A percentile compares a stretch with the other conserved stretches of the same genome.
These are phyloP conservation scores for Lodderomyces metapsilosis DNA, from an alignment of 1,139 yeast genomes.

Conservation along the genomic window DNA sequence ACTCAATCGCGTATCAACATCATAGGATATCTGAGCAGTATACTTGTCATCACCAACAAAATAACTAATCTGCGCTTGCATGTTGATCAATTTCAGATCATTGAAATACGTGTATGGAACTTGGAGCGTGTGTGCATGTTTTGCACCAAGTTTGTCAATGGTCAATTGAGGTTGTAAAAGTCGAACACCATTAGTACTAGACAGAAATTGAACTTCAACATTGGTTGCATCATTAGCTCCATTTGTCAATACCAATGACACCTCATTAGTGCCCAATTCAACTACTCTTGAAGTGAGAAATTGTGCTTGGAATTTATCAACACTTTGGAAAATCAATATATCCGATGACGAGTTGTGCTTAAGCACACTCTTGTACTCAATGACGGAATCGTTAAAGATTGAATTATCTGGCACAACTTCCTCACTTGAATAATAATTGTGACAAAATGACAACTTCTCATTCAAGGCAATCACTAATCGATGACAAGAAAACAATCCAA, in stretches of 20 bases:
- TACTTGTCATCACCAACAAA: constrained; percentile 19
- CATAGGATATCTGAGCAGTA: constrained; percentile 24
- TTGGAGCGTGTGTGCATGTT: constrained; percentile 5
- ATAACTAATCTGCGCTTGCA: constrained; percentile 35
- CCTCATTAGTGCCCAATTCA: constrained; percentile 22
- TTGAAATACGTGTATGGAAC: constrained; percentile 11
- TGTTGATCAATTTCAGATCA: constrained; percentile 26
- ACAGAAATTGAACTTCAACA: constrained; percentile 16
- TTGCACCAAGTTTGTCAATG: constrained; percentile 21
- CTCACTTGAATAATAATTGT: constrained; percentile 10
- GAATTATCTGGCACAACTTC: constrained; percentile 9
- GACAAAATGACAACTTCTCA: constrained; percentile 19
- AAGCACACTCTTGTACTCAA: constrained; percentile 7
- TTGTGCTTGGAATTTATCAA: constrained; percentile 23
- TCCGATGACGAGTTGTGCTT: background rate
- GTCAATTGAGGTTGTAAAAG: constrained; percentile 16
- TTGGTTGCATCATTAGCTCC: constrained; percentile 18
- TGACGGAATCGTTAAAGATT: constrained; percentile 12
- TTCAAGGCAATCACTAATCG: constrained; percentile 20
- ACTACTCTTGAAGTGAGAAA: constrained; percentile 18
- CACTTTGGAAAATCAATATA: constrained; percentile 15
- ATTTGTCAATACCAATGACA: constrained; percentile 21
- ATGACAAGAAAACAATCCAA: constrained; percentile 24
- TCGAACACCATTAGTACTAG: constrained; percentile 20
- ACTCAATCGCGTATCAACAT: constrained; percentile 51